These are phyloP conservation scores for Hypoxylon sp. DNA, from an alignment of 2,329 filamentous ascomycete species.

Conservation along the genomic window DNA sequence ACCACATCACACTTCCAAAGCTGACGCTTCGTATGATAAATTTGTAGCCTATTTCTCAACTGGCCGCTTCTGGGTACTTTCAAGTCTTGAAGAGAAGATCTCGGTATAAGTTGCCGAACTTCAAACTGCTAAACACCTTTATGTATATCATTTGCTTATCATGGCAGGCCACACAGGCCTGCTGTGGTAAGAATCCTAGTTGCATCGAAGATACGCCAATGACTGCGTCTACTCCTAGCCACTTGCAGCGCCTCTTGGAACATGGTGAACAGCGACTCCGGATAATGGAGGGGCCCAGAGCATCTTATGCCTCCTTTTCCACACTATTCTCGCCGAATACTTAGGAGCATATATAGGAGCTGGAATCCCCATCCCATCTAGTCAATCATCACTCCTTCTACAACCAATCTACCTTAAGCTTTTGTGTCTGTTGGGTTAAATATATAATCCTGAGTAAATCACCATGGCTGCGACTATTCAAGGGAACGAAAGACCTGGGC, in stretches of 20 bases:
- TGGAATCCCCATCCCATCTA: neutral
- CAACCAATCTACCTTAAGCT: neutral
- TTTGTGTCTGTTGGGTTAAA: neutral
- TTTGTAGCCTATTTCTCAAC: neutral
- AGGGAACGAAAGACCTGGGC: neutral
- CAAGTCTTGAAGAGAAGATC: neutral
- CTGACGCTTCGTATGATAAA: neutral
- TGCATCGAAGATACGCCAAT: neutral
- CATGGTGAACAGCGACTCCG: neutral
- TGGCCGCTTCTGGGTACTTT: neutral
- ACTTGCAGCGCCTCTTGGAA: too few relatives aligned
- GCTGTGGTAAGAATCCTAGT: neutral
- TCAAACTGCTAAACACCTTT: neutral
- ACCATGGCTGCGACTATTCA: constrained; percentile 18
- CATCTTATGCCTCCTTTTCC: neutral
- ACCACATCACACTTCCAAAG: neutral
- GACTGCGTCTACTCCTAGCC: neutral
- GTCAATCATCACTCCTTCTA: neutral
- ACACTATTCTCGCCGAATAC: neutral
- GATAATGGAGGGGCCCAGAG: neutral
- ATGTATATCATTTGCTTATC: neutral
- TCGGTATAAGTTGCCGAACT: neutral
- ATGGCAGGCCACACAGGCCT: neutral
- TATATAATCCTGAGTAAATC: neutral
- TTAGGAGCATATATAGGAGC: constrained; percentile 6